Evolutionary conservation across 768 basidiomycete species (phyloP).

Genomic region (Termitomyces sp.): DNA sequence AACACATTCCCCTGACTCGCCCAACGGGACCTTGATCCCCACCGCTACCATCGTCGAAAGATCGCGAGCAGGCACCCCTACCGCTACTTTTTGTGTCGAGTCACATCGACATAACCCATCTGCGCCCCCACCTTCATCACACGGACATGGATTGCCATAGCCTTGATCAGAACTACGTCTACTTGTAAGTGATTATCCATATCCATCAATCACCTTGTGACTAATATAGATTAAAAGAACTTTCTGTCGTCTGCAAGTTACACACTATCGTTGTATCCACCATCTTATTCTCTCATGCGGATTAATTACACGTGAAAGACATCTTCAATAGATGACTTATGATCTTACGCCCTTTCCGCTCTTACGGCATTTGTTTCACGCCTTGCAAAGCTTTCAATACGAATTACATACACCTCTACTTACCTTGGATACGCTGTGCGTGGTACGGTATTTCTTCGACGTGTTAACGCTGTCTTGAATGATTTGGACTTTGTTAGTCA

Average conservation of each 20-base stretch:
- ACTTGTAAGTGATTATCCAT: constrained; percentile 1
- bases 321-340: not conserved
- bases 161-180: not conserved
- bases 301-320: constrained; percentile 3
- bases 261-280: constrained; percentile 6
- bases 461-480: not conserved
- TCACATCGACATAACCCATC: constrained; percentile 24
- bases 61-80: constrained; percentile 41
- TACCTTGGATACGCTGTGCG: constrained; percentile 7
- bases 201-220: not conserved
- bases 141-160: constrained; percentile 8
- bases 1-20: constrained; percentile 35
- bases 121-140: constrained; percentile 13
- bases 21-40: constrained; percentile 35
- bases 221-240: too few relatives aligned
- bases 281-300: constrained; percentile 1
- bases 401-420: not conserved
- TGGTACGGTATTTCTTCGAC: not conserved
- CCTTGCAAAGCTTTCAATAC: not conserved
- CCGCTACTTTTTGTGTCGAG: constrained; percentile 31
- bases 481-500: not conserved
- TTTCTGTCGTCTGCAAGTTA: not conserved
- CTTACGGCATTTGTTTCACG: not conserved
- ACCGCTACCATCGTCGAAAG: constrained; percentile 44
- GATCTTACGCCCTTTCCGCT: constrained; percentile 3